These are phyloP conservation scores for Camellia sinensis DNA, from an alignment of 148 eudicot genomes.

Conservation along the genomic window DNA sequence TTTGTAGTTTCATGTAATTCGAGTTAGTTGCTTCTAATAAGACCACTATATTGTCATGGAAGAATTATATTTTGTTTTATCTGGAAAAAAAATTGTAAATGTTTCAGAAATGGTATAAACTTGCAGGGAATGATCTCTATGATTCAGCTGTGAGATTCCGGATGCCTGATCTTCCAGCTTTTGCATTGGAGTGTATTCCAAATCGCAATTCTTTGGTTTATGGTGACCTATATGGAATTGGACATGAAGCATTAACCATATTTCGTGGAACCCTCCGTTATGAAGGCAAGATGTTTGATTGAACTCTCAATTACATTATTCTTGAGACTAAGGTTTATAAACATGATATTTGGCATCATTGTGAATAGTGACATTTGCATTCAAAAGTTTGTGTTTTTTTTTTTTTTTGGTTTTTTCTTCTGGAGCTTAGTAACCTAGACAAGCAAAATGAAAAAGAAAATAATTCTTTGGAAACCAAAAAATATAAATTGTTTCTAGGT, in stretches of 20 bases:
- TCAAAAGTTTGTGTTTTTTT: neutral
- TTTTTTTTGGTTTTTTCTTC: neutral
- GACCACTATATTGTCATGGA: neutral
- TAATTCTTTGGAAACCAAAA: neutral
- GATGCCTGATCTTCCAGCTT: slow-evolving; percentile 85
- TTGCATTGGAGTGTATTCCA: slow-evolving; percentile 93
- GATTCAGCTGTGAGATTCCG: slow-evolving; percentile 75
- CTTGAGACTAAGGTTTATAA: neutral
- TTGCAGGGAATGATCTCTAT: slow-evolving; percentile 82
- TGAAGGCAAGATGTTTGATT: slow-evolving; percentile 56
- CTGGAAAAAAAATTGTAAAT: neutral
- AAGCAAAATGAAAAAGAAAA: neutral
- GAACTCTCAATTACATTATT: neutral
- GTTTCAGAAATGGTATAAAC: slow-evolving; percentile 1
- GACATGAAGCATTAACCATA: slow-evolving; percentile 77
- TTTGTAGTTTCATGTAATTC: neutral
- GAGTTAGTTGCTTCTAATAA: neutral
- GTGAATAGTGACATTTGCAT: slow-evolving; percentile 1
- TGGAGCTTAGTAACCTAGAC: neutral
- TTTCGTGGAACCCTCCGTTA: slow-evolving; percentile 95
- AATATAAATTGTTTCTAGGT: neutral
- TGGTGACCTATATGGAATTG: slow-evolving; percentile 78
- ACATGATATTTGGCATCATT: neutral
- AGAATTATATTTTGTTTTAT: neutral
- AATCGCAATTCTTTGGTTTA: slow-evolving; percentile 86